Percentiles rank a stretch among this genome's conserved stretches.
These are phyloP conservation scores for Mycosphaerella sp. DNA, from an alignment of 2,329 filamentous ascomycete species.

Conservation along the genomic window DNA sequence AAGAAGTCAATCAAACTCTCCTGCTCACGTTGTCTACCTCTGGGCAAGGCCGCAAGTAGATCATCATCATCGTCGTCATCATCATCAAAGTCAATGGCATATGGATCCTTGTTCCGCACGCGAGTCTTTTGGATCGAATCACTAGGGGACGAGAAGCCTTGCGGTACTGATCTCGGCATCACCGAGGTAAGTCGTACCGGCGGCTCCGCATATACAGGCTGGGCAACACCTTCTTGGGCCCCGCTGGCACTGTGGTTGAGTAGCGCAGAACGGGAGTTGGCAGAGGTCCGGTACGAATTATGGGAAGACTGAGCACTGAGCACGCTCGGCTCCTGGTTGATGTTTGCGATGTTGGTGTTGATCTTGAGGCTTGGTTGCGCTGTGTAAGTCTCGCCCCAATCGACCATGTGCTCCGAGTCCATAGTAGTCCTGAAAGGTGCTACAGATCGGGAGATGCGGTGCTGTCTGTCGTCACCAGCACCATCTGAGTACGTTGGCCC, in stretches of 20 bases:
- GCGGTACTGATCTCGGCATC: slow-evolving; percentile 6
- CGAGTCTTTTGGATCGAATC: slow-evolving; percentile 53
- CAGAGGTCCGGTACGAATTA: slow-evolving; percentile 31
- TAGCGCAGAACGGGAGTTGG: slow-evolving; percentile 36
- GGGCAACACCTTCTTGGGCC: slow-evolving; percentile 6
- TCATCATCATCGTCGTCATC: slow-evolving; percentile 39
- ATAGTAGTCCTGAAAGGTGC: slow-evolving; percentile 80
- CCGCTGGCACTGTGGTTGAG: slow-evolving; percentile 17
- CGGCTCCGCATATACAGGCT: slow-evolving; percentile 16
- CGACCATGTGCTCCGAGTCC: slow-evolving; percentile 72
- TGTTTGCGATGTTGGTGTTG: slow-evolving; percentile 14
- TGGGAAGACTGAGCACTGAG: slow-evolving; percentile 18
- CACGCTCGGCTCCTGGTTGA: slow-evolving; percentile 10
- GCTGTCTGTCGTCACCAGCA: slow-evolving; percentile 38
- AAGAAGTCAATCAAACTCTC: slow-evolving; percentile 71
- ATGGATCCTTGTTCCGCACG: slow-evolving; percentile 76
- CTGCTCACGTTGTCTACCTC: slow-evolving; percentile 39
- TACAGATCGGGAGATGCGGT: slow-evolving; percentile 72
- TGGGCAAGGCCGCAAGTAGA: slow-evolving; percentile 43
- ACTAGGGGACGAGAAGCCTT: neutral
- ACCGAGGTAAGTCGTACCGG: slow-evolving; percentile 14
- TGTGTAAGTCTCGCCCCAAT: slow-evolving; percentile 30
- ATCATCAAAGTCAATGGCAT: slow-evolving; percentile 70
- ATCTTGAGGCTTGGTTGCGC: slow-evolving; percentile 21
- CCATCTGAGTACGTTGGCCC: slow-evolving; percentile 53